A percentile compares a stretch with the other conserved stretches of the same genome.
Evolutionary conservation across 495 filamentous ascomycete genomes (phyloP).

Genomic region (Penicillium psychrofluorescens): DNA sequence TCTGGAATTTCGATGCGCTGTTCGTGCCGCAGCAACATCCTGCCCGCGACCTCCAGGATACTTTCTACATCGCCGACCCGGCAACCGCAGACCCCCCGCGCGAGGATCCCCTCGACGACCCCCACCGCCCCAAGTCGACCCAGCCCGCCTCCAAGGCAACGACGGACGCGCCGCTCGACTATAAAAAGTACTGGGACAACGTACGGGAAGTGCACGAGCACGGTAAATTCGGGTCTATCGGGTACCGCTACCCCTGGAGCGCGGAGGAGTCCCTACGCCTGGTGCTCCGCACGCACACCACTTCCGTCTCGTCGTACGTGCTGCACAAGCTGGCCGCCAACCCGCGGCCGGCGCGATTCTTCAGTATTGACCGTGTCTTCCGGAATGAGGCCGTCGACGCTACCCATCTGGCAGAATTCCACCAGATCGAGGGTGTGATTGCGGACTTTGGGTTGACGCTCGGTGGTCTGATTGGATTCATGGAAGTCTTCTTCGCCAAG

Average conservation of each 20-base stretch:
- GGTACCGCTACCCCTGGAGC: conserved; percentile 90
- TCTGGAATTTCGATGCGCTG: conserved; percentile 98
- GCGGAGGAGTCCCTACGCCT: conserved; percentile 82
- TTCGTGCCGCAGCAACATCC: conserved; percentile 98
- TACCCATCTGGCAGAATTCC: conserved; percentile 95
- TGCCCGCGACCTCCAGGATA: conserved; percentile 92
- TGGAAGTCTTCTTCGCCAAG: conserved; percentile 91
- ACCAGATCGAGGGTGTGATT: conserved; percentile 97
- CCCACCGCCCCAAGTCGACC: conserved; percentile 26
- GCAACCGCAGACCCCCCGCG: conserved; percentile 66
- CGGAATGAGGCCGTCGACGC: conserved; percentile 93
- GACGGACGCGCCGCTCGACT: conserved; percentile 52
- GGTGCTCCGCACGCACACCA: conserved; percentile 94
- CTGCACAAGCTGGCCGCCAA: conserved; percentile 80
- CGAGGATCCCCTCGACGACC: conserved; percentile 51
- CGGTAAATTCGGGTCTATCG: conserved; percentile 88
- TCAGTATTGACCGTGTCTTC: conserved; percentile 97
- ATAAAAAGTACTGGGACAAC: conserved; percentile 80
- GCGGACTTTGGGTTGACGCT: conserved; percentile 88
- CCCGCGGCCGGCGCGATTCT: conserved; percentile 81
- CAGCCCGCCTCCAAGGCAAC: conserved; percentile 20
- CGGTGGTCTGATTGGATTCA: conserved; percentile 91
- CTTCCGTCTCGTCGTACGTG: conserved; percentile 79
- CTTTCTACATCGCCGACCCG: conserved; percentile 95
- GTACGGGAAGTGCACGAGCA: conserved; percentile 73